These are phyloP conservation scores for Bocquillonia castaneifolia DNA, from an alignment of 441 rosid genomes.

Conservation along the genomic window DNA sequence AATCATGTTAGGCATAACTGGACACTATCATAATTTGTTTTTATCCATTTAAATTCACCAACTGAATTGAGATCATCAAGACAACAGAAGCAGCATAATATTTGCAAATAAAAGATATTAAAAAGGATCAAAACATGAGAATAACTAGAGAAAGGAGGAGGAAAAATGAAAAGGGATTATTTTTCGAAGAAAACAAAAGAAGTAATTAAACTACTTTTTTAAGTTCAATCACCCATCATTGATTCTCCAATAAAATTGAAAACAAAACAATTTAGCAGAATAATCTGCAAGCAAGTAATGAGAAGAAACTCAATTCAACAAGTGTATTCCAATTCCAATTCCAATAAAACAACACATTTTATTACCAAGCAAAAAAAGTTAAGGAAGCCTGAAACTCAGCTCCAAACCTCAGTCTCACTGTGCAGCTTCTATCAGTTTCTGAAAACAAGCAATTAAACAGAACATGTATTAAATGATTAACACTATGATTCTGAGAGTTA, in stretches of 20 bases:
- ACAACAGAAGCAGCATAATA: slow-evolving; percentile 5
- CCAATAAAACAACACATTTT: slow-evolving; percentile 29
- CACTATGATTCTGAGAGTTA: too few species aligned
- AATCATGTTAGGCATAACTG: not conserved
- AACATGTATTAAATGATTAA: too few species aligned
- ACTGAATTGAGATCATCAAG: not conserved
- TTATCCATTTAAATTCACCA: not conserved
- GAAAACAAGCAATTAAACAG: slow-evolving; percentile 23
- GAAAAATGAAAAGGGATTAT: slow-evolving; percentile 16
- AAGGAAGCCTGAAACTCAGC: slow-evolving; percentile 6
- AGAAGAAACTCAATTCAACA: slow-evolving; percentile 20
- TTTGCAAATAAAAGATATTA: slow-evolving; percentile 9
- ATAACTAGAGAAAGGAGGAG: not conserved
- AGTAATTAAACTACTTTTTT: too few species aligned
- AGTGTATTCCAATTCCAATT: too few species aligned
- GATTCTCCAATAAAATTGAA: slow-evolving; percentile 18
- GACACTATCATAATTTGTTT: not conserved
- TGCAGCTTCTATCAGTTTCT: slow-evolving; percentile 49
- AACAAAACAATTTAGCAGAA: slow-evolving; percentile 21
- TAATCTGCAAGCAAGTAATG: slow-evolving; percentile 22
- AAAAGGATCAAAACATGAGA: slow-evolving; percentile 18
- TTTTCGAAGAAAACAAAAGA: slow-evolving; percentile 18
- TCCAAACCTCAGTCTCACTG: slow-evolving; percentile 48
- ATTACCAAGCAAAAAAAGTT: slow-evolving; percentile 33
- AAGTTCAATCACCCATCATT: slow-evolving; percentile 15